Evolutionary conservation across 2,329 filamentous ascomycete species (phyloP).

Genomic region (Ophiocordyceps sinensis): DNA sequence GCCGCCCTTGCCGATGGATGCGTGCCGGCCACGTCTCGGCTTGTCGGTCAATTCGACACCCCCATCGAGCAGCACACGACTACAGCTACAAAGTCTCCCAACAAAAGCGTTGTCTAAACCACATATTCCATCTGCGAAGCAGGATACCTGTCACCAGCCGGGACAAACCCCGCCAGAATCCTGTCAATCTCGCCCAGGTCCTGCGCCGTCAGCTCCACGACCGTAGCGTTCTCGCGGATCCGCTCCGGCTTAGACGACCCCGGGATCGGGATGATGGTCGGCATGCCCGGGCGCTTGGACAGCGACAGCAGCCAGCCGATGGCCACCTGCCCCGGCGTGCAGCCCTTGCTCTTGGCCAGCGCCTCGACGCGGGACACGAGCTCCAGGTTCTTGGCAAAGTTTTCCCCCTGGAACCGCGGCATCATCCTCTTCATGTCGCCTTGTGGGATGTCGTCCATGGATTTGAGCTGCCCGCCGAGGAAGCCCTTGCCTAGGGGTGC

Average conservation of each 20-base stretch:
- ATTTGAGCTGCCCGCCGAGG: slow-evolving; percentile 40
- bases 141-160: slow-evolving; percentile 33
- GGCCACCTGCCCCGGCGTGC: slow-evolving; percentile 49
- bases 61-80: neutral
- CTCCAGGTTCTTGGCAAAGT: slow-evolving; percentile 48
- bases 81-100: neutral
- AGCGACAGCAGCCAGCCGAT: slow-evolving; percentile 46
- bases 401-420: slow-evolving; percentile 47
- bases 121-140: no score
- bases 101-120: neutral
- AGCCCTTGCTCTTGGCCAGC: slow-evolving; percentile 44
- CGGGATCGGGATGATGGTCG: slow-evolving; percentile 50
- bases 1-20: no score
- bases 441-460: slow-evolving; percentile 37
- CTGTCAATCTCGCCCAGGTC: slow-evolving; percentile 37
- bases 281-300: slow-evolving; percentile 35
- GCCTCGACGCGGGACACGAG: slow-evolving; percentile 41
- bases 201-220: slow-evolving; percentile 31
- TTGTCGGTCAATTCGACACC: no score
- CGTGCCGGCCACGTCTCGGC: no score
- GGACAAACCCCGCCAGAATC: slow-evolving; percentile 31
- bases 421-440: slow-evolving; percentile 28
- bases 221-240: slow-evolving; percentile 44
- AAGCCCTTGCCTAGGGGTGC: slow-evolving; percentile 31
- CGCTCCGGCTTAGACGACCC: slow-evolving; percentile 42